These are phyloP conservation scores for Pyrus communis DNA, from an alignment of 306 rosid genomes.

Conservation along the genomic window DNA sequence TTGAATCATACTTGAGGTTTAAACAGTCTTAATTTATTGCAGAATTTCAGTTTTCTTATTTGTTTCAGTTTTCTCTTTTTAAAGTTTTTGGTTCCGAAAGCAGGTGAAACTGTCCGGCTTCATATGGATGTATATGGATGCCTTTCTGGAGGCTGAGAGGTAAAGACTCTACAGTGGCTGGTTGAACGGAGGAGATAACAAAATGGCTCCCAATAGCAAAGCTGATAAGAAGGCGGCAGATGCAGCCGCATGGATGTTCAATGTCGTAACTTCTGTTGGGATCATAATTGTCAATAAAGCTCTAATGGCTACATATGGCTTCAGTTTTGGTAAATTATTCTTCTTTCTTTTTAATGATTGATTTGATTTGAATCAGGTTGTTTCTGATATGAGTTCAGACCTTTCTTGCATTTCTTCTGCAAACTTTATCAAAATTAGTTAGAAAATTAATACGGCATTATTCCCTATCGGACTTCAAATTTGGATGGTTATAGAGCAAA, in stretches of 20 bases:
- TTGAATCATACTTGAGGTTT: background rate
- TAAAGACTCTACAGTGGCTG: slow-evolving; percentile 12
- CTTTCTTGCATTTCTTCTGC: background rate
- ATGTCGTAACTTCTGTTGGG: slow-evolving; percentile 89
- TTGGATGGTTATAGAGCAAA: background rate
- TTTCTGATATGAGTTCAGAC: background rate
- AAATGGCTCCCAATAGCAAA: slow-evolving; percentile 56
- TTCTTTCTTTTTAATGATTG: background rate
- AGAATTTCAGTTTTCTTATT: background rate
- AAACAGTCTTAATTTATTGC: background rate
- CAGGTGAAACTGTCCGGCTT: slow-evolving; percentile 11
- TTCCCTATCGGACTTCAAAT: background rate
- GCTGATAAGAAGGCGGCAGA: slow-evolving; percentile 78
- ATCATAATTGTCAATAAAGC: slow-evolving; percentile 82
- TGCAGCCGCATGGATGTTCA: slow-evolving; percentile 88
- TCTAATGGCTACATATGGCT: slow-evolving; percentile 78
- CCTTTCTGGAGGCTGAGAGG: slow-evolving; percentile 23
- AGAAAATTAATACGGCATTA: background rate
- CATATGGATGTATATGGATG: slow-evolving; percentile 16
- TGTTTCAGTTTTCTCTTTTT: slow-evolving; percentile 1
- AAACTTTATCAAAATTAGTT: background rate
- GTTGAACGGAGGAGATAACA: slow-evolving; percentile 1
- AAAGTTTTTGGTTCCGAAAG: slow-evolving; percentile 4
- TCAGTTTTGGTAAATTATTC: slow-evolving; percentile 64
- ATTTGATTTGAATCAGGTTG: background rate